These are phyloP conservation scores for Malus orientalis DNA, from an alignment of 306 rosid species.

Conservation along the genomic window DNA sequence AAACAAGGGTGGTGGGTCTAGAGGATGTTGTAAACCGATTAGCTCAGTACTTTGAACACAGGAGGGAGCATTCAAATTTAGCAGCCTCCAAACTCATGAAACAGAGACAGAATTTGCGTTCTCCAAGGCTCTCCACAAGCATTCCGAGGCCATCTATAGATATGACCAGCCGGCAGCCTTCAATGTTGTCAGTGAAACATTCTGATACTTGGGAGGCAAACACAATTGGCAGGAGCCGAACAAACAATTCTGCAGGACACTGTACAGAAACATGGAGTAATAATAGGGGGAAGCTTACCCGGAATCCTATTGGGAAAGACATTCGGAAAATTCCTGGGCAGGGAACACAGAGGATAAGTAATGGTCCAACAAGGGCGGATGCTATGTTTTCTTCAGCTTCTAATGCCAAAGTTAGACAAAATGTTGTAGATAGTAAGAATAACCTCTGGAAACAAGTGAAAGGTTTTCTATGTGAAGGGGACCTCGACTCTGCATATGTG, in stretches of 20 bases:
- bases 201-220: slow-evolving; percentile 47
- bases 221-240: slow-evolving; percentile 36
- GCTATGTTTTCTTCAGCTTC: slow-evolving; percentile 34
- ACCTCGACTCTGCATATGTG: slow-evolving; percentile 63
- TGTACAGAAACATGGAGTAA: slow-evolving; percentile 41
- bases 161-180: slow-evolving; percentile 31
- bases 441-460: slow-evolving; percentile 55
- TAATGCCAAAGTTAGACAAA: slow-evolving; percentile 28
- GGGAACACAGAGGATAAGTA: slow-evolving; percentile 26
- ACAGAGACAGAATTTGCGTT: slow-evolving; percentile 40
- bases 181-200: slow-evolving; percentile 32
- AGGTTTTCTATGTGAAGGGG: no score
- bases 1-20: slow-evolving; percentile 58
- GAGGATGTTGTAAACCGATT: slow-evolving; percentile 58
- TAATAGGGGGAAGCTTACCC: slow-evolving; percentile 29
- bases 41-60: slow-evolving; percentile 43
- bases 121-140: slow-evolving; percentile 59
- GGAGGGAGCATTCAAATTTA: slow-evolving; percentile 37
- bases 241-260: slow-evolving; percentile 35
- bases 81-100: slow-evolving; percentile 46
- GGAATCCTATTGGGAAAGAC: slow-evolving; percentile 40
- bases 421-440: slow-evolving; percentile 39
- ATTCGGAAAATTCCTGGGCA: slow-evolving; percentile 30
- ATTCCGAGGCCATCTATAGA: slow-evolving; percentile 69
- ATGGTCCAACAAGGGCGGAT: slow-evolving; percentile 34